Evolutionary conservation across 352 stramenopile genomes (phyloP).

Genomic region (Globisporangium middletonii): DNA sequence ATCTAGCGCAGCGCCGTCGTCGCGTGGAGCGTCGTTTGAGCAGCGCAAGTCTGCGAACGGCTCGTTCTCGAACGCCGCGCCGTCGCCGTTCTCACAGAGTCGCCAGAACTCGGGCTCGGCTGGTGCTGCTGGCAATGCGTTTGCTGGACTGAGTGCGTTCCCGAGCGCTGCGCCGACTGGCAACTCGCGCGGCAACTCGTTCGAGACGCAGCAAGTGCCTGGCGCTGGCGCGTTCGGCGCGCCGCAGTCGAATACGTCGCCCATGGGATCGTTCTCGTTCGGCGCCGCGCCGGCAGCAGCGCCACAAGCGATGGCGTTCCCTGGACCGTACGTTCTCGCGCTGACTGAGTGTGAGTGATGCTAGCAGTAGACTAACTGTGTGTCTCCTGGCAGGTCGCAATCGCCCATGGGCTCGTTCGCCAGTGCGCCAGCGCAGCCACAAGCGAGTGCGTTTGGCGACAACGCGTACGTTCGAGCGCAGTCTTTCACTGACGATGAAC

Average conservation of each 20-base stretch:
- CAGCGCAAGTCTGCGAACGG: constrained; percentile 11
- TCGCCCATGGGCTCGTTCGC: constrained; percentile 36
- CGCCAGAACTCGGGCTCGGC: constrained; percentile 3
- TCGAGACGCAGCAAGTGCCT: constrained; percentile 14
- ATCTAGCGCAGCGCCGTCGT: constrained; percentile 12
- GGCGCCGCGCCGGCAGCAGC: constrained; percentile 2
- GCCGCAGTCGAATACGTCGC: constrained; percentile 3
- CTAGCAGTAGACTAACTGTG: background rate
- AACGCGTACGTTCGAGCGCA: constrained; percentile 32
- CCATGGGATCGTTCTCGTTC: constrained; percentile 13
- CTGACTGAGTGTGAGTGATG: background rate
- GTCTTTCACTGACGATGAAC: background rate
- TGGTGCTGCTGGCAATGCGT: constrained; percentile 2
- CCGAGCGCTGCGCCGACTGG: constrained; percentile 7
- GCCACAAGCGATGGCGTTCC: background rate
- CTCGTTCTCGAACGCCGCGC: constrained; percentile 5
- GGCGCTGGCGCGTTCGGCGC: constrained; percentile 18
- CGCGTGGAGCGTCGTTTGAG: constrained; percentile 25
- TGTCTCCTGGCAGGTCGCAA: constrained; percentile 11
- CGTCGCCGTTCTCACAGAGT: constrained; percentile 5
- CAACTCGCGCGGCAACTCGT: constrained; percentile 35
- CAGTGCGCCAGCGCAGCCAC: constrained; percentile 10
- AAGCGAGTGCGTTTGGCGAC: constrained; percentile 22
- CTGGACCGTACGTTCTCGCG: constrained; percentile 4
- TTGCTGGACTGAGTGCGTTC: constrained; percentile 8